Percentiles rank a stretch among this genome's conserved stretches.
These are phyloP conservation scores for Alternaria arborescens DNA, from an alignment of 2,329 filamentous ascomycete species.

Conservation along the genomic window DNA sequence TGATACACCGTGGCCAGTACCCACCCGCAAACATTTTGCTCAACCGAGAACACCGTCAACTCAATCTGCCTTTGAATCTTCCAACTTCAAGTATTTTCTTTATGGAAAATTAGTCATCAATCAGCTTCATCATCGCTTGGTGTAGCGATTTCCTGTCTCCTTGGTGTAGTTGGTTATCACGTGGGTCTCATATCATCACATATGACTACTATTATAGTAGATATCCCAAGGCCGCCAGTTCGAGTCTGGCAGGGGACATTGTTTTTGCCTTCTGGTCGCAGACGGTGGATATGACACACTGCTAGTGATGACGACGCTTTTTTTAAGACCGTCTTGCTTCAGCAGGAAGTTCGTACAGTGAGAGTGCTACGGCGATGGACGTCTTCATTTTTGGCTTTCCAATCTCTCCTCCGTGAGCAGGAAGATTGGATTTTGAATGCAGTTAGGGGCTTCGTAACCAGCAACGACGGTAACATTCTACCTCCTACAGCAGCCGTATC, in stretches of 20 bases:
- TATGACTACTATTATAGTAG: conserved; percentile 9
- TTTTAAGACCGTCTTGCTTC: background rate
- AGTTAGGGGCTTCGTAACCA: too few relatives aligned
- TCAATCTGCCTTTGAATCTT: accelerated
- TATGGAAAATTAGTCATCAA: background rate
- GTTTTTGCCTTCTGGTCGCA: background rate
- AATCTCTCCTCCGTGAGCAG: background rate
- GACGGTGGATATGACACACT: accelerated
- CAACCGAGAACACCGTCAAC: background rate
- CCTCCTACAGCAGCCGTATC: background rate
- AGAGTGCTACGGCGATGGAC: background rate
- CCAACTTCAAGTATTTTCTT: accelerated
- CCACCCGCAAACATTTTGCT: background rate
- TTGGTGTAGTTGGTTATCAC: conserved; percentile 23
- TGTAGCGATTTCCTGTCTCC: conserved; percentile 8
- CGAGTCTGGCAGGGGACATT: conserved; percentile 18
- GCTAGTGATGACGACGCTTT: background rate
- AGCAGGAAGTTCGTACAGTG: background rate
- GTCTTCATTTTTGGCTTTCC: background rate
- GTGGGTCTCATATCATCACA: conserved; percentile 17
- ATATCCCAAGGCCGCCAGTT: conserved; percentile 22
- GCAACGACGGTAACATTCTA: background rate
- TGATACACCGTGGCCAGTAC: background rate
- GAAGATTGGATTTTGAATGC: background rate
- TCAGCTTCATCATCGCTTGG: background rate